phyloP scores from a whole-genome alignment of 345 rosid genomes.

The Angophora floribunda region DNA sequence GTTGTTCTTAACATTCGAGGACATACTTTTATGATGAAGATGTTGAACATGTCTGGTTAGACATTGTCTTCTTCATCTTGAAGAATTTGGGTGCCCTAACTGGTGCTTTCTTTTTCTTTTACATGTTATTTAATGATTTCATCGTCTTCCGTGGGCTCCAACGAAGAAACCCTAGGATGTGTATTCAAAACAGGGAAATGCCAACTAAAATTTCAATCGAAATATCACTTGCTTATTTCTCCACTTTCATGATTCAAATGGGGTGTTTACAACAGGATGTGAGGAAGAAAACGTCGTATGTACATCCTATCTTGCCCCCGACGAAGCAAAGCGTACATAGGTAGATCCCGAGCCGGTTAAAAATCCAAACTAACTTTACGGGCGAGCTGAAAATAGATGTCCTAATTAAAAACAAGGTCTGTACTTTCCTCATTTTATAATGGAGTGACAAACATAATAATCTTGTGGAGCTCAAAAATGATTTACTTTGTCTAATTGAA shows the following conservation, averaged over 20 bases:
- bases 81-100: background rate
- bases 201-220: background rate
- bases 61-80: background rate
- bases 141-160: background rate
- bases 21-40: background rate
- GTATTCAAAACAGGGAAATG: background rate
- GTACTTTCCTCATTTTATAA: background rate
- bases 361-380: background rate
- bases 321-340: background rate
- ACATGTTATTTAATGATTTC: background rate
- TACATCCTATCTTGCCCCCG: background rate
- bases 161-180: background rate
- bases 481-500: background rate
- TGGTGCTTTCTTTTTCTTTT: background rate
- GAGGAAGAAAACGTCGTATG: background rate
- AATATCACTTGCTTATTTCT: background rate
- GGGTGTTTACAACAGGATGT: background rate
- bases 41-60: background rate
- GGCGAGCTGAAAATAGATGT: background rate
- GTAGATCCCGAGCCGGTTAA: background rate
- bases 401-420: background rate
- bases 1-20: background rate
- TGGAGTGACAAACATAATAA: background rate
- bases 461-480: background rate
- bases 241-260: background rate